Base-by-base conservation (phyloP, 1,284 basidiomycete species). In the Sutorius eximius region DNA sequence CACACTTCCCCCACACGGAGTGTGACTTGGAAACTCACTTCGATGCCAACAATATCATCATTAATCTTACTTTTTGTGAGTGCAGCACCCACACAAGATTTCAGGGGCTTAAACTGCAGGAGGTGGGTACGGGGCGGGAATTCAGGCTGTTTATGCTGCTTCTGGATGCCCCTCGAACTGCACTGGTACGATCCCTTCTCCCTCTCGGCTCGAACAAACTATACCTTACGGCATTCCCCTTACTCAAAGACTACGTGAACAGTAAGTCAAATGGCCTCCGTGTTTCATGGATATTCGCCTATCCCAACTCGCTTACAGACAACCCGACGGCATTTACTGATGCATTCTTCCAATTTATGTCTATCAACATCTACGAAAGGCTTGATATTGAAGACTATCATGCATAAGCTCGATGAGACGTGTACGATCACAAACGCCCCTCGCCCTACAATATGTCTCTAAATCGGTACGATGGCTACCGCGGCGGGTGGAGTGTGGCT, bases 261-360 rank as follows among this genome's bases (percentile, higher is more conserved):
- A 50, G 77, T 77, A 51, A 61, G 75, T 34, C 32, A 30, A 32
- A 10, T 15, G 11, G 4, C 24, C 18, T 0, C 24, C 24, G 6
- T 27, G 4, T 20, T 22, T n/a, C 34, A 20, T 34, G 24, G 16
- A 15, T 13, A 0, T 4, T 18, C 22, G 22, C 45, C 52, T 20
- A 59, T 24, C 18, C 22, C 15, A 16, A 36, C 36, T 45, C 16
- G 12, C 6, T 46, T 38, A 9, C 27, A 66, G 67, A 75, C 57
- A 78, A 81, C 59, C 82, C 82, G 1, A 56, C 65, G 1, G 78
- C 76, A 2, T 83, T 83, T 64, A 53, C 58, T 12, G 70, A 82
- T 36, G 80, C 83, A 1, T 84, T 77, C 68, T 85, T 82, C 62
- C 72, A 81, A 38, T 74, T 85, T 59, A 62, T 64, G 0, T 70